These are phyloP conservation scores for Zygotorulaspora danielsina DNA, from an alignment of 805 yeast genomes.

Conservation along the genomic window DNA sequence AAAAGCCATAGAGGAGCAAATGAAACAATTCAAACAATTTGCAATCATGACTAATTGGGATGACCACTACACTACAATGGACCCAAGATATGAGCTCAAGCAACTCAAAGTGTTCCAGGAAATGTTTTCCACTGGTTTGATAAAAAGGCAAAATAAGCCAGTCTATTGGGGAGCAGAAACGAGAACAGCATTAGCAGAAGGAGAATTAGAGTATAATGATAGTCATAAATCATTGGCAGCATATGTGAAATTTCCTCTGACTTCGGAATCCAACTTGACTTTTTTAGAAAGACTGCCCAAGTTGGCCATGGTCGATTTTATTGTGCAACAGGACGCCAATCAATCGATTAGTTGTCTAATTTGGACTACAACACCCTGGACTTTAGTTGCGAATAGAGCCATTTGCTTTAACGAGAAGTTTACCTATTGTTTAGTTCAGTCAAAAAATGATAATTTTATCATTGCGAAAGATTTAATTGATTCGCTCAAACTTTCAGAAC, in stretches of 20 bases:
- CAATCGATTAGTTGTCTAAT: constrained; percentile 44
- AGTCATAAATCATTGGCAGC: constrained; percentile 65
- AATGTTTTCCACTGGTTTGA: constrained; percentile 60
- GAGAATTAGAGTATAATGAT: constrained; percentile 84
- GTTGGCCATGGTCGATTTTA: constrained; percentile 4
- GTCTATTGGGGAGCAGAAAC: constrained; percentile 98
- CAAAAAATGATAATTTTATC: constrained; percentile 43
- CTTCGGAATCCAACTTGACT: constrained; percentile 21
- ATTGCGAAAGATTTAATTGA: constrained; percentile 52
- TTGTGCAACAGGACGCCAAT: constrained; percentile 7
- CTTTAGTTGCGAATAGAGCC: constrained; percentile 82
- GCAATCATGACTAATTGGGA: constrained; percentile 85
- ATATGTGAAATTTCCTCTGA: constrained; percentile 61
- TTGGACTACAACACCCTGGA: constrained; percentile 99
- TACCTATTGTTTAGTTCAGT: constrained; percentile 49
- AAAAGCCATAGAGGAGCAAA: constrained; percentile 61
- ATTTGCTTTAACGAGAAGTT: constrained; percentile 62
- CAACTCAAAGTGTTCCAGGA: constrained; percentile 69
- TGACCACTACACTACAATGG: constrained; percentile 67
- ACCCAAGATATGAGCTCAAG: constrained; percentile 62
- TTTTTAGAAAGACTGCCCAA: constrained; percentile 10
- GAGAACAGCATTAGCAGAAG: constrained; percentile 91
- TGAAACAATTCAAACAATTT: constrained; percentile 56
- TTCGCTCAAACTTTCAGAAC: constrained; percentile 28
- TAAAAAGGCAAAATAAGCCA: constrained; percentile 85